These are phyloP conservation scores for Alopecurus myosuroides DNA, from an alignment of 176 grass and related monocot genomes.

Conservation along the genomic window DNA sequence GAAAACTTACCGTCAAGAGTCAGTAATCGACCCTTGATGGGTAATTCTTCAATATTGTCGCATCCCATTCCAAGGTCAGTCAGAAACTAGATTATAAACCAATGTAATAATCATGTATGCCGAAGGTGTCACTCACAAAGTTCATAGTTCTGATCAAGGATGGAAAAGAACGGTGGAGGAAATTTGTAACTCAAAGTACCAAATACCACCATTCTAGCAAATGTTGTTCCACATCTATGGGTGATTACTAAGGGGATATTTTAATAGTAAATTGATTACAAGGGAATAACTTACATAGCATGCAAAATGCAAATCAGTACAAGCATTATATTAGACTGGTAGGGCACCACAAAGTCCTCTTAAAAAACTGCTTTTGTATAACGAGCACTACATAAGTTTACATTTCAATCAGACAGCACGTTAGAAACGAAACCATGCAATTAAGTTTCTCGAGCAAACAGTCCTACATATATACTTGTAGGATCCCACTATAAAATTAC, in stretches of 20 bases:
- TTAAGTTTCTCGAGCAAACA: not conserved
- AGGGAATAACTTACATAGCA: not conserved
- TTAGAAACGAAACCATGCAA: not conserved
- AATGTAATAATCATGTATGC: not conserved
- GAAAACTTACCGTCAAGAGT: slow-evolving; percentile 57
- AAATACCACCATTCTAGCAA: not conserved
- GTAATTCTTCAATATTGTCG: slow-evolving; percentile 60
- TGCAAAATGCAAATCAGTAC: not conserved
- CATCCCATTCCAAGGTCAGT: slow-evolving; percentile 44
- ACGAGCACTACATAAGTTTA: not conserved
- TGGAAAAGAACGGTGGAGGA: not conserved
- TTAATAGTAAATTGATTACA: not conserved
- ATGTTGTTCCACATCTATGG: not conserved
- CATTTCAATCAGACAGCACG: not conserved
- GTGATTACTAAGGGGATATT: not conserved
- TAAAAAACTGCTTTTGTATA: not conserved
- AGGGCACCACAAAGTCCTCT: slow-evolving; percentile 3
- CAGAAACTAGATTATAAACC: slow-evolving; percentile 50
- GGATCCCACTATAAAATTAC: not conserved
- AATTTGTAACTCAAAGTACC: not conserved
- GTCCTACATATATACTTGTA: not conserved
- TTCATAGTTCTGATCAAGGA: slow-evolving; percentile 11
- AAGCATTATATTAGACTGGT: not conserved
- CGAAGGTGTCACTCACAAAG: not conserved
- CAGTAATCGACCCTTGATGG: slow-evolving; percentile 59